Evolutionary conservation across 306 rosid genomes (phyloP).

Genomic region (Datisca glomerata): DNA sequence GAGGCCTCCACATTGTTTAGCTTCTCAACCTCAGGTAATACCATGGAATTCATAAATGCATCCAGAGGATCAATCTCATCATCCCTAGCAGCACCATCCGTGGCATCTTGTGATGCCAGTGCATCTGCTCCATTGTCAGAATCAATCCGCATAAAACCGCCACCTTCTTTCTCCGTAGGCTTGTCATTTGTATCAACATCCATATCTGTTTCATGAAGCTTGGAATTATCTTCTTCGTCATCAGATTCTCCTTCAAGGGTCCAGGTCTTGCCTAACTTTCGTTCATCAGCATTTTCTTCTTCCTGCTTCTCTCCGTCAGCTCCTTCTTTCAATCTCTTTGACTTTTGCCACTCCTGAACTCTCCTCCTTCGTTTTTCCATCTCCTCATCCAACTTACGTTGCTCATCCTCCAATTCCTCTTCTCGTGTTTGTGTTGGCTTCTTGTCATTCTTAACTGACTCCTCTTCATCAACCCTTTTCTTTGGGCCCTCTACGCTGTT

Average conservation of each 20-base stretch:
- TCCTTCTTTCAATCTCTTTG: slow-evolving; percentile 75
- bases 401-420: slow-evolving; percentile 79
- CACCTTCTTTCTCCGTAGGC: slow-evolving; percentile 24
- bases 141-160: slow-evolving; percentile 24
- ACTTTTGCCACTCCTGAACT: slow-evolving; percentile 95
- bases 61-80: slow-evolving; percentile 83
- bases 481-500: slow-evolving; percentile 42
- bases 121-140: slow-evolving; percentile 31
- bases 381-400: slow-evolving; percentile 71
- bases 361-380: slow-evolving; percentile 93
- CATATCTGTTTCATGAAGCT: slow-evolving; percentile 28
- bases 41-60: slow-evolving; percentile 91
- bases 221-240: slow-evolving; percentile 64
- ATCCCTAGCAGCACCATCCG: slow-evolving; percentile 8
- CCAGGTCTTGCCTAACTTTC: slow-evolving; percentile 68
- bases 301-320: slow-evolving; percentile 59
- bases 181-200: slow-evolving; percentile 43
- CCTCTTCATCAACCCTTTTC: slow-evolving; percentile 37
- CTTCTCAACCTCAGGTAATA: slow-evolving; percentile 81
- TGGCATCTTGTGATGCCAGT: slow-evolving; percentile 26
- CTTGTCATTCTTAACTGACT: slow-evolving; percentile 29
- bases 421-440: slow-evolving; percentile 46
- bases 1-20: slow-evolving; percentile 34
- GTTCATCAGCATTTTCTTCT: slow-evolving; percentile 45
- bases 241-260: slow-evolving; percentile 95